phyloP scores from a whole-genome alignment of 306 rosid genomes.

The Fragaria ananassa region DNA sequence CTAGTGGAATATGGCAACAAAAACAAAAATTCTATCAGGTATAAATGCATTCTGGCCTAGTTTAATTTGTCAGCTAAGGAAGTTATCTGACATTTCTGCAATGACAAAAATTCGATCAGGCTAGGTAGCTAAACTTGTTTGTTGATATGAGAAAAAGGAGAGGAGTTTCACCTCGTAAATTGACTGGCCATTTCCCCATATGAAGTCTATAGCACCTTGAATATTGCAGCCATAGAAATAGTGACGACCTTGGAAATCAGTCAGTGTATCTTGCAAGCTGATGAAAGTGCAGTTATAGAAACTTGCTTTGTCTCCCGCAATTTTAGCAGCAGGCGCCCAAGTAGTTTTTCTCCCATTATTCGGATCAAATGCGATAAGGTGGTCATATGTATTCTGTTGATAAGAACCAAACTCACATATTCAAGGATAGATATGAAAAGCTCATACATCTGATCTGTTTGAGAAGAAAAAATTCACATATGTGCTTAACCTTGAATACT shows the following conservation, averaged over 20 bases:
- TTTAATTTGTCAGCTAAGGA: too few relatives aligned
- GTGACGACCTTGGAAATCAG: slow-evolving; percentile 24
- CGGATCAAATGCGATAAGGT: background rate
- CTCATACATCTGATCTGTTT: background rate
- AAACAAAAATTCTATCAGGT: too few relatives aligned
- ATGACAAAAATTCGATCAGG: background rate
- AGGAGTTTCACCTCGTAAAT: slow-evolving; percentile 10
- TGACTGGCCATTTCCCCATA: slow-evolving; percentile 20
- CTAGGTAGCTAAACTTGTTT: background rate
- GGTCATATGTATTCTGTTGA: background rate
- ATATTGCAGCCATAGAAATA: slow-evolving; percentile 18
- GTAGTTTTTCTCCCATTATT: background rate
- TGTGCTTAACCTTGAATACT: slow-evolving; percentile 1
- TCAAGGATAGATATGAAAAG: background rate
- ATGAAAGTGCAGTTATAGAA: slow-evolving; percentile 18
- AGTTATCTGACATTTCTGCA: background rate
- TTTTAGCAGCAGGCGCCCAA: background rate
- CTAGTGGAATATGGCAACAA: too few relatives aligned
- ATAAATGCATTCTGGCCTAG: too few relatives aligned
- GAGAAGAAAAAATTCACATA: background rate
- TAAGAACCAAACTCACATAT: background rate
- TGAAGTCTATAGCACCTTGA: slow-evolving; percentile 22
- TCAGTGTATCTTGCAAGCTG: slow-evolving; percentile 27
- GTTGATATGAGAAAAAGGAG: background rate
- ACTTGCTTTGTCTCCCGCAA: slow-evolving; percentile 24